Evolutionary conservation across 176 grass and related monocot species (phyloP).

Genomic region (Oryza glaberrima): DNA sequence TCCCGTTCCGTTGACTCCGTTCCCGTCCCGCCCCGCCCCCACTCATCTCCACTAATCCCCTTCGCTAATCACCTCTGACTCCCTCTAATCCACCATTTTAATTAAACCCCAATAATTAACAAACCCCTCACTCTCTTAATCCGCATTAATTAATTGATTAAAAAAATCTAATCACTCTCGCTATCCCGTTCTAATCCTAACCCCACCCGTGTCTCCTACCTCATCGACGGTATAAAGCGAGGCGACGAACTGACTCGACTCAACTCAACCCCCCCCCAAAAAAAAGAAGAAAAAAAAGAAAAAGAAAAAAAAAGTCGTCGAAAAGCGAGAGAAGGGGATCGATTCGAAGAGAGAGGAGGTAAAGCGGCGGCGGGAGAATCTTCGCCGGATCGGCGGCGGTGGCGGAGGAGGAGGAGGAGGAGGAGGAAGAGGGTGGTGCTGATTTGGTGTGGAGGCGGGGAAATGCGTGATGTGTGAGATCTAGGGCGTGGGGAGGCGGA

Average conservation of each 20-base stretch:
- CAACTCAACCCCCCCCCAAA: too few relatives aligned
- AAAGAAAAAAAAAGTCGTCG: conserved; percentile 18
- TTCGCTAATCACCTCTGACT: conserved; percentile 11
- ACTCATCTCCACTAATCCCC: background rate
- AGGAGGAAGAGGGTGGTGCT: background rate
- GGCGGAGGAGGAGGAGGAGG: background rate
- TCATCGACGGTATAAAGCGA: background rate
- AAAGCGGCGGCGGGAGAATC: conserved; percentile 20
- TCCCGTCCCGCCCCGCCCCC: background rate
- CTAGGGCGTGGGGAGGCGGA: conserved; percentile 42
- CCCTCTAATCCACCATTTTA: too few relatives aligned
- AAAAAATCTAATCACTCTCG: background rate
- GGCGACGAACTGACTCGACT: background rate
- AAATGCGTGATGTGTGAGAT: conserved; percentile 66
- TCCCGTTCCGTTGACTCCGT: conserved; percentile 39
- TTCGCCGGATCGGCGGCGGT: conserved; percentile 36
- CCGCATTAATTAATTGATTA: background rate
- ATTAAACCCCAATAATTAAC: background rate
- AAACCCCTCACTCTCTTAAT: background rate
- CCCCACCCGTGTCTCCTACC: conserved; percentile 7
- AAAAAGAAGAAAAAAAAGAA: background rate
- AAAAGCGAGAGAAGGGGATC: conserved; percentile 36
- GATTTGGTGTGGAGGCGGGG: conserved; percentile 8
- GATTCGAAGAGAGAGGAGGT: conserved; percentile 31
- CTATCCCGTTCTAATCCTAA: background rate